Percentiles rank a stretch among this genome's conserved stretches.
phyloP scores from a whole-genome alignment of 169 alveolate genomes.

The Plasmodium blacklocki region DNA sequence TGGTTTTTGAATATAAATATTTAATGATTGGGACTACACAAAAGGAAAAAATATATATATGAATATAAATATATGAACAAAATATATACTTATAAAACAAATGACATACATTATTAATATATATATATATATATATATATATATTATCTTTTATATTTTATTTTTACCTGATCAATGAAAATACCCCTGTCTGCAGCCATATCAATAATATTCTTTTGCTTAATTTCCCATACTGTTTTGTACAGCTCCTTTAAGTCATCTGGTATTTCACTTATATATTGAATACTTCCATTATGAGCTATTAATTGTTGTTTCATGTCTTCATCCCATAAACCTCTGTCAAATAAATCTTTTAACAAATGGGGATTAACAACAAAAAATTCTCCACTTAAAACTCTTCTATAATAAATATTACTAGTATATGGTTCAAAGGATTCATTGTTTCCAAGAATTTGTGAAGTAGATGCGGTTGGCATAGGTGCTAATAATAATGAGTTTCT shows the following conservation, averaged over 20 bases:
- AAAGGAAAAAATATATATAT: neutral
- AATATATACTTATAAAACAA: neutral
- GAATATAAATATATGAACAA: neutral
- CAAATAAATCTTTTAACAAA: constrained; percentile 95
- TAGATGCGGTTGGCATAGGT: constrained; percentile 99
- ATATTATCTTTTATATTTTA: neutral
- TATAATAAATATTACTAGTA: constrained; percentile 97
- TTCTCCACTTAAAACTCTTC: constrained; percentile 99
- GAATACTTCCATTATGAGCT: constrained; percentile 96
- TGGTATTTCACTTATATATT: constrained; percentile 94
- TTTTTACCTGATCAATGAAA: constrained; percentile 88
- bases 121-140: neutral
- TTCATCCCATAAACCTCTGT: constrained; percentile 95
- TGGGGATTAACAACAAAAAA: constrained; percentile 98
- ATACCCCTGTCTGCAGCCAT: constrained; percentile 98
- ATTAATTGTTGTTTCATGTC: constrained; percentile 94
- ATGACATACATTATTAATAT: neutral
- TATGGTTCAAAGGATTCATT: constrained; percentile 99
- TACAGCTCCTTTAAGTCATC: constrained; percentile 91
- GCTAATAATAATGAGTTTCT: constrained; percentile 97
- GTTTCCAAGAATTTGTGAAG: constrained; percentile 97
- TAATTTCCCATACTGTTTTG: constrained; percentile 99
- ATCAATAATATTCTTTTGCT: constrained; percentile 96
- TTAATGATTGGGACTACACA: constrained; percentile 94
- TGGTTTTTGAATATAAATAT: constrained; percentile 96